Evolutionary conservation across 1,139 yeast species (phyloP).

Genomic region (Yamadazyma jaroonii): DNA sequence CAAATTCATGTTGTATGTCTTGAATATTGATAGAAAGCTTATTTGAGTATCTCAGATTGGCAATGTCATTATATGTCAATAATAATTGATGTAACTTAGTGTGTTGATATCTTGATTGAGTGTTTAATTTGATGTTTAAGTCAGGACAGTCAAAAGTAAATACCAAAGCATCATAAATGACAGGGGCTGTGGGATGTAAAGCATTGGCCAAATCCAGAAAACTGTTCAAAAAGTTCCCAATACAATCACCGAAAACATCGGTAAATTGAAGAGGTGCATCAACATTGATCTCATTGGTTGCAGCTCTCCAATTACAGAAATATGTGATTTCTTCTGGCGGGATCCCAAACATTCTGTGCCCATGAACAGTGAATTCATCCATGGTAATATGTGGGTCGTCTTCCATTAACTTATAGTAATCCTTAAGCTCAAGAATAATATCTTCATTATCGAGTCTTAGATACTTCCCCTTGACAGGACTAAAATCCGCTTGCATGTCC

Average conservation of each 20-base stretch:
- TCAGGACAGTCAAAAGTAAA: constrained; percentile 47
- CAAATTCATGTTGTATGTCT: constrained; percentile 29
- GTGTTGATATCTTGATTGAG: constrained; percentile 10
- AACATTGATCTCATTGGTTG: constrained; percentile 55
- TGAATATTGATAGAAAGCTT: constrained; percentile 54
- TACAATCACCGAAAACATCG: constrained; percentile 41
- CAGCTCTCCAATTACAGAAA: constrained; percentile 86
- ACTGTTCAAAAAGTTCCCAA: constrained; percentile 55
- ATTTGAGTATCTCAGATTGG: constrained; percentile 63
- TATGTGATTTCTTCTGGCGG: constrained; percentile 90
- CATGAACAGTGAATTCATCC: constrained; percentile 69
- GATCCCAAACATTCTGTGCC: constrained; percentile 88
- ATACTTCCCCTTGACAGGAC: constrained; percentile 42
- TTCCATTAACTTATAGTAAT: constrained; percentile 18
- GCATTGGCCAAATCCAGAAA: constrained; percentile 75
- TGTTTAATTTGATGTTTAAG: constrained; percentile 24
- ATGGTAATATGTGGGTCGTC: constrained; percentile 38
- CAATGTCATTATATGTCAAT: constrained; percentile 62
- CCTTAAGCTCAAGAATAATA: constrained; percentile 23
- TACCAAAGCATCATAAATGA: constrained; percentile 67
- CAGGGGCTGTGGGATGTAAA: constrained; percentile 53
- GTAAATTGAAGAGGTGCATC: constrained; percentile 52
- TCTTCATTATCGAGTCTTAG: constrained; percentile 18
- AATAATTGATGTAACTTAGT: constrained; percentile 36
- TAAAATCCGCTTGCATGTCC: constrained; percentile 69